Evolutionary conservation across 768 basidiomycete genomes (phyloP), one percentile per base, ranked within the genome.

Genomic region (Amanita polypyramis): DNA sequence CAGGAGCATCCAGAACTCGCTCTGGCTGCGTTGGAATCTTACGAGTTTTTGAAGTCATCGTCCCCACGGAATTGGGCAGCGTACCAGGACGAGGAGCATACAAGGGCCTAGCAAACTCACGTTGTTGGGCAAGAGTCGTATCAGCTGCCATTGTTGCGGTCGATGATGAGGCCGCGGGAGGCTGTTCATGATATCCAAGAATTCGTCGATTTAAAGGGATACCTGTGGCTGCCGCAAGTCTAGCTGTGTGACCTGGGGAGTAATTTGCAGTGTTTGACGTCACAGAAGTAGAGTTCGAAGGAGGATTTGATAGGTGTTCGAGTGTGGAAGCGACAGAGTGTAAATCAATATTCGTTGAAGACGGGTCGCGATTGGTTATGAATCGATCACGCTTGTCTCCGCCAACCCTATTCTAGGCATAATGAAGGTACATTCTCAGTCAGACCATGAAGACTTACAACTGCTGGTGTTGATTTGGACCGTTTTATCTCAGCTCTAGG

Each of bases 1-100:
- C 90, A 1, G 93, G 93, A 0, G 95, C 95, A 56, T 98, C 96
- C 8, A 99, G 74, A 6, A 97, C 92, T n/a, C 92, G 78, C 56
- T 95, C 88, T 0, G 95, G 90, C 19, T 82, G 79, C 0, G 87
- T 86, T 0, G 92, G 77, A 46, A 97, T 89, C 55, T 85, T 82
- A 15, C 95, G 76, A 4, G 83, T 73, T 60, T 88, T 89, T 54
- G 78, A 76, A 0, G 80, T 81, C 0, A 70, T 65, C 1, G 76
- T 69, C 1, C 82, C 77, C 2, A 77, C 81, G 4, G 85, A 83
- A 1, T 79, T 72, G 1, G 80, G 69, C 19, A 86, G 62, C 0
- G 79, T 69, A 0, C 81, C 79, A 0, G 78, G 76, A 9, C 83
- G 77, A 5, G 71, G 69, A 4, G 81, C 77, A 54, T 85, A 88